phyloP scores from a whole-genome alignment of 371 early-diverging fungal species.

The Mortierella polycephala region DNA sequence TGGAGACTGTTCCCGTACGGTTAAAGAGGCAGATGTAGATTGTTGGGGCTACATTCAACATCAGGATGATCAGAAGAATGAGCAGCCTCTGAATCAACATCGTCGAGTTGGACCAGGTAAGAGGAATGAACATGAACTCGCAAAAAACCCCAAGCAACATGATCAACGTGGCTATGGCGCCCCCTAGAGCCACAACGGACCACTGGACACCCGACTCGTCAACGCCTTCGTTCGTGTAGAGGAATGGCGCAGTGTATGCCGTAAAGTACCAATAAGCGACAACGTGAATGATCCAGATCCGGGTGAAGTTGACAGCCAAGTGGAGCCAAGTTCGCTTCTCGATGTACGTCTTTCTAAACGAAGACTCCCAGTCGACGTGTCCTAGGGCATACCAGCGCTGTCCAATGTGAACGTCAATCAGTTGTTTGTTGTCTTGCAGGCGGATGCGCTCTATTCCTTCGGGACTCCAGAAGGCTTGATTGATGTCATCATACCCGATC shows the following conservation, averaged over 20 bases:
- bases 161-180: conserved; percentile 74
- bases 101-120: conserved; percentile 67
- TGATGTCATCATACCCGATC: conserved; percentile 91
- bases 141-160: conserved; percentile 72
- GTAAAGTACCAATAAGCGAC: conserved; percentile 85
- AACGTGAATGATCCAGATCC: conserved; percentile 88
- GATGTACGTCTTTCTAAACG: conserved; percentile 85
- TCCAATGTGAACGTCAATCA: conserved; percentile 66
- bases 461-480: conserved; percentile 86
- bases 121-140: conserved; percentile 77
- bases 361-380: conserved; percentile 75
- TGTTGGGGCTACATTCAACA: conserved; percentile 74
- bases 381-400: conserved; percentile 72
- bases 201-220: conserved; percentile 64
- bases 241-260: conserved; percentile 74
- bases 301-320: conserved; percentile 83
- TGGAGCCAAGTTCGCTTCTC: conserved; percentile 88
- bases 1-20: conserved; percentile 57
- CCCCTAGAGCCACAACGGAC: conserved; percentile 79
- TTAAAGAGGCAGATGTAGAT: conserved; percentile 62
- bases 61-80: conserved; percentile 67
- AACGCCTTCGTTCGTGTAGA: conserved; percentile 58
- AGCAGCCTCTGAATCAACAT: conserved; percentile 67
- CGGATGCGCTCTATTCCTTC: conserved; percentile 69
- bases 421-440: conserved; percentile 61